Evolutionary conservation across 1,284 basidiomycete species (phyloP).

Genomic region (Vanrija humicola): DNA sequence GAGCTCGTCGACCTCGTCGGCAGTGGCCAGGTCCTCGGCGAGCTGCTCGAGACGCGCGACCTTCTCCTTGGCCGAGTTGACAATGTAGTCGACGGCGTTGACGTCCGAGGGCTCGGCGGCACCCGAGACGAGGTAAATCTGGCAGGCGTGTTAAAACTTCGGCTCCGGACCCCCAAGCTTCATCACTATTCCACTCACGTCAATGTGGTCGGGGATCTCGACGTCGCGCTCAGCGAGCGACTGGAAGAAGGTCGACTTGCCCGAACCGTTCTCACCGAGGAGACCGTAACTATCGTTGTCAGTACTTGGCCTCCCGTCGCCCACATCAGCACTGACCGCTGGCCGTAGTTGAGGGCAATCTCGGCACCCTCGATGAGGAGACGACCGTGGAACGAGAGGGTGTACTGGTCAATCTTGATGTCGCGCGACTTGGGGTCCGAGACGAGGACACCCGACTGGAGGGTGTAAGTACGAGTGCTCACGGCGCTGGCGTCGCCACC

Average conservation of each 20-base stretch:
- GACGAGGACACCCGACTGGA: slow-evolving; percentile 73
- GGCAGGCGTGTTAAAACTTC: not conserved
- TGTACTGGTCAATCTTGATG: slow-evolving; percentile 95
- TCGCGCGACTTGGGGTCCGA: slow-evolving; percentile 90
- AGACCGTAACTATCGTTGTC: slow-evolving; percentile 64
- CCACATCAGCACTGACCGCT: slow-evolving; percentile 56
- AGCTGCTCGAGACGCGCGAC: slow-evolving; percentile 91
- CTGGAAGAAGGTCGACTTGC: slow-evolving; percentile 65
- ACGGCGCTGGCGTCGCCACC: too few species aligned
- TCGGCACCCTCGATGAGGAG: slow-evolving; percentile 86
- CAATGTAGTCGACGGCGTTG: slow-evolving; percentile 94
- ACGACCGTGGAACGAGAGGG: slow-evolving; percentile 95
- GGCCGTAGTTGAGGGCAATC: slow-evolving; percentile 92
- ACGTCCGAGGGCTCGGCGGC: slow-evolving; percentile 95
- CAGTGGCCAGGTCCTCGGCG: slow-evolving; percentile 88
- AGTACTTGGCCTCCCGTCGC: not conserved
- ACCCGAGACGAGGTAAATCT: slow-evolving; percentile 91
- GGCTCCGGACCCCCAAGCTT: not conserved
- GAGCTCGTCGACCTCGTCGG: slow-evolving; percentile 83
- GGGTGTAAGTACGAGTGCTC: not conserved
- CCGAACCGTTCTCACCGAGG: slow-evolving; percentile 93
- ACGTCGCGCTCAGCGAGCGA: slow-evolving; percentile 85
- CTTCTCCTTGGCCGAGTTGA: slow-evolving; percentile 87
- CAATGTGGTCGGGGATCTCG: slow-evolving; percentile 89
- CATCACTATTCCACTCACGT: slow-evolving; percentile 51